Evolutionary conservation across 2,329 filamentous ascomycete genomes (phyloP).

Genomic region (Sporothrix pseudoabietina): DNA sequence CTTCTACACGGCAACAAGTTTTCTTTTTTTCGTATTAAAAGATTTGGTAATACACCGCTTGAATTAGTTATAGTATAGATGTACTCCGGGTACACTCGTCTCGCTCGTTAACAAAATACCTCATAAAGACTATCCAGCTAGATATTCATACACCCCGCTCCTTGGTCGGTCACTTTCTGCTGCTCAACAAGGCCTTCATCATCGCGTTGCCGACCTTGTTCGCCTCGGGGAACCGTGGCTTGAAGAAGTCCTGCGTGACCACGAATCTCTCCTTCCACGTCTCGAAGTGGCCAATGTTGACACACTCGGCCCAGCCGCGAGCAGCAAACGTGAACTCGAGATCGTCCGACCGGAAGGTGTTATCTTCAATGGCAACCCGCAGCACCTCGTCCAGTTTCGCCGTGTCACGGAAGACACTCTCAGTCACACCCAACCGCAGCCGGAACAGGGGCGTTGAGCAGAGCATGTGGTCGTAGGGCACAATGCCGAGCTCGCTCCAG

Average conservation of each 20-base stretch:
- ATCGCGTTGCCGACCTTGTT: conserved; percentile 90
- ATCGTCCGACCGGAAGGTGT: conserved; percentile 91
- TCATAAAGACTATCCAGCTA: background rate
- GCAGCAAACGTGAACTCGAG: conserved; percentile 98
- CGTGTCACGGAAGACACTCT: conserved; percentile 87
- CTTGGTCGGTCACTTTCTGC: conserved; percentile 41
- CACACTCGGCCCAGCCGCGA: conserved; percentile 91
- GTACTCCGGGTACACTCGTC: background rate
- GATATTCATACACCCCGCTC: background rate
- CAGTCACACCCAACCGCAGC: conserved; percentile 94
- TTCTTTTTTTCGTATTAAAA: background rate
- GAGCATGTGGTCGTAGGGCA: conserved; percentile 99
- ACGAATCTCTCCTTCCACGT: conserved; percentile 91
- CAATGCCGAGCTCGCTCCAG: conserved; percentile 91
- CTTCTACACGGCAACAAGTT: background rate
- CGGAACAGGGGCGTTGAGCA: conserved; percentile 97
- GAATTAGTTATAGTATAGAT: conserved; percentile 1
- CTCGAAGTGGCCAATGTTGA: conserved; percentile 87
- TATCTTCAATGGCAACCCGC: conserved; percentile 82
- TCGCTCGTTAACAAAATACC: background rate
- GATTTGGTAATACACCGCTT: background rate
- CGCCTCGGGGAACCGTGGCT: conserved; percentile 84
- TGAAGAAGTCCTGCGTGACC: conserved; percentile 87
- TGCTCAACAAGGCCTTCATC: conserved; percentile 93
- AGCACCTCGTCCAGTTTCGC: conserved; percentile 81